Conservation (phyloP, 2,329 filamentous ascomycete genomes). For the Neofusicoccum ribis region DNA sequence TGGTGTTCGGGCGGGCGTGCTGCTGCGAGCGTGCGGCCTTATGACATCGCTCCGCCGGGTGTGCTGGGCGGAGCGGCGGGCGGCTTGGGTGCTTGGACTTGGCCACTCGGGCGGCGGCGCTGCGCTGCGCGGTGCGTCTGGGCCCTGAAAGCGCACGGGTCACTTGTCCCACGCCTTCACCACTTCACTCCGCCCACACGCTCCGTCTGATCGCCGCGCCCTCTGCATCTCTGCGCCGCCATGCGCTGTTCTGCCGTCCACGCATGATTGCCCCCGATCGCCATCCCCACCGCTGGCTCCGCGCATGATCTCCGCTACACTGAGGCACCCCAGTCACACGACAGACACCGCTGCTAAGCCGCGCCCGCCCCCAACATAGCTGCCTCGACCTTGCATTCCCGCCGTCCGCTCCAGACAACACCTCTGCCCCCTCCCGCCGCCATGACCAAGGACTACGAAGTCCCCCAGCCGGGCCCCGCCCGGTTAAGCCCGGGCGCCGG, state of each 20-base stretch:
- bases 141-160: conserved; percentile 10
- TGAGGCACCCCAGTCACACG: conserved; percentile 29
- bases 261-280: conserved; percentile 19
- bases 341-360: conserved; percentile 21
- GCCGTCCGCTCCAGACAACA: not conserved
- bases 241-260: conserved; percentile 14
- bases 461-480: conserved; percentile 89
- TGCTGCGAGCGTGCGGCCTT: not conserved
- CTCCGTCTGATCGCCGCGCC: conserved; percentile 15
- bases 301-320: conserved; percentile 11
- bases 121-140: not conserved
- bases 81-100: not conserved
- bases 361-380: not conserved
- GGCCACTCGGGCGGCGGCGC: not conserved
- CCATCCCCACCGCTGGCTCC: conserved; percentile 6
- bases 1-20: not conserved
- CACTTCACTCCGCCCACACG: conserved; percentile 9
- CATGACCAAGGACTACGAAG: conserved; percentile 56
- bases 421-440: conserved; percentile 3
- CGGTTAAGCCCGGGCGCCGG: conserved; percentile 80
- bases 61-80: no score
- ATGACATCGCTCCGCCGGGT: not conserved
- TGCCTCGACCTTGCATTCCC: not conserved
- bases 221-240: conserved; percentile 12
- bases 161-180: conserved; percentile 11